phyloP scores from a whole-genome alignment of 768 basidiomycete genomes.

The Trametes elegans region DNA sequence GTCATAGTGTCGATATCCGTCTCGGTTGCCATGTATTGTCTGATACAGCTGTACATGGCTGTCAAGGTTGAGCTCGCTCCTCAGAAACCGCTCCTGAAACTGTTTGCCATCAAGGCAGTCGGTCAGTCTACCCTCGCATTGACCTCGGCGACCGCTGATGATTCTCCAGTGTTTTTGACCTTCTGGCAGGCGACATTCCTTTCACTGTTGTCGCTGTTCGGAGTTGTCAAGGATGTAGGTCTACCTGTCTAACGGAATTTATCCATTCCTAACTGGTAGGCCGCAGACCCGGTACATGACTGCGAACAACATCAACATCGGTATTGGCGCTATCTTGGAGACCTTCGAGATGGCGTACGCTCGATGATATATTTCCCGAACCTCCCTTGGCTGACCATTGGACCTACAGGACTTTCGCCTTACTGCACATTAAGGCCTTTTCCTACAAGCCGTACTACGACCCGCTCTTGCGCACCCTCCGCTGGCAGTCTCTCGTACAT shows the following conservation, averaged over 20 bases:
- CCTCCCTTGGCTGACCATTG: too few species aligned
- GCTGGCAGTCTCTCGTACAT: conserved; percentile 55
- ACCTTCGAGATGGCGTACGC: conserved; percentile 75
- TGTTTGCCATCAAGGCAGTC: conserved; percentile 72
- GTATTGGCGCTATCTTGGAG: conserved; percentile 63
- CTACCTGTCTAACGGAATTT: not conserved
- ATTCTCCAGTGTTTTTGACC: conserved; percentile 55
- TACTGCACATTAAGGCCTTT: conserved; percentile 72
- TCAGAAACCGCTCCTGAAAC: conserved; percentile 61
- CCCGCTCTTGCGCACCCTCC: conserved; percentile 43
- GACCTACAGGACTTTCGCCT: conserved; percentile 64
- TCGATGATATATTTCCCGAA: too few species aligned
- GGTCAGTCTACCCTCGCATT: conserved; percentile 38
- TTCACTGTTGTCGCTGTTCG: conserved; percentile 52
- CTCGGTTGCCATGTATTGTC: conserved; percentile 74
- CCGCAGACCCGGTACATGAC: conserved; percentile 67
- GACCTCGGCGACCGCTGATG: not conserved
- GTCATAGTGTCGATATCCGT: conserved; percentile 67
- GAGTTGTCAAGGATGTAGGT: conserved; percentile 61
- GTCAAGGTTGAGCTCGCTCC: conserved; percentile 53
- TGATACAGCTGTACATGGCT: conserved; percentile 67
- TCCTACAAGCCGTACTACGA: conserved; percentile 59
- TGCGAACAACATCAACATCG: conserved; percentile 69
- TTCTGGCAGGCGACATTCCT: conserved; percentile 75
- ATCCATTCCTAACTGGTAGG: not conserved